A percentile compares a stretch with the other conserved stretches of the same genome.
phyloP scores from a whole-genome alignment of 257 asterid genomes.

The Thymus quinquecostatus region DNA sequence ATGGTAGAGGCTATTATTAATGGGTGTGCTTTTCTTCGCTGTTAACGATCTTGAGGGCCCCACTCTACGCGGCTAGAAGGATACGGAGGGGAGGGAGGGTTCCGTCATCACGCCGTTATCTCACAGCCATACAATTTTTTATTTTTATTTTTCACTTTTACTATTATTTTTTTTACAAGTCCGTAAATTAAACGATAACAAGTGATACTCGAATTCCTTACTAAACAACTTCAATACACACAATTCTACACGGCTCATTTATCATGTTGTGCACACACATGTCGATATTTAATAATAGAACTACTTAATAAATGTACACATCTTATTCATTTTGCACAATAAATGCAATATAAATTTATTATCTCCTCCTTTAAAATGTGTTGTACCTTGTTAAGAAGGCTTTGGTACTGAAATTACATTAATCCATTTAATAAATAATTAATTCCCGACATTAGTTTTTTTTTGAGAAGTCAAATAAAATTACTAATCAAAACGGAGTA shows the following conservation, averaged over 20 bases:
- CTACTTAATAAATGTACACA: background rate
- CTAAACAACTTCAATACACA: too few species aligned
- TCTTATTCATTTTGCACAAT: background rate
- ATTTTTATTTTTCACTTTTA: too few species aligned
- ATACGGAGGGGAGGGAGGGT: constrained; percentile 12
- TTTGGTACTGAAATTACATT: too few species aligned
- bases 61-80: constrained; percentile 52
- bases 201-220: too few species aligned
- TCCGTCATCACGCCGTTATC: constrained; percentile 41
- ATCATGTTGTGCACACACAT: too few species aligned
- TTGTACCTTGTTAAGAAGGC: background rate
- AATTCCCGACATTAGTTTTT: too few species aligned
- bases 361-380: background rate
- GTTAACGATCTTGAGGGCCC: constrained; percentile 44
- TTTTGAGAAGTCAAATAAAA: too few species aligned
- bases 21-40: constrained; percentile 37
- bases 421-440: too few species aligned
- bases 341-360: constrained; percentile 1
- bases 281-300: constrained; percentile 5
- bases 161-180: too few species aligned
- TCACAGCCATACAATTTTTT: constrained; percentile 32
- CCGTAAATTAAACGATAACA: too few species aligned
- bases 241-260: background rate
- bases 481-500: too few species aligned
- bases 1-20: background rate